Percentiles rank a stretch among this genome's conserved stretches.
These are phyloP conservation scores for Pelagomonas calceolata DNA, from an alignment of 108 stramenopile species.

Conservation along the genomic window DNA sequence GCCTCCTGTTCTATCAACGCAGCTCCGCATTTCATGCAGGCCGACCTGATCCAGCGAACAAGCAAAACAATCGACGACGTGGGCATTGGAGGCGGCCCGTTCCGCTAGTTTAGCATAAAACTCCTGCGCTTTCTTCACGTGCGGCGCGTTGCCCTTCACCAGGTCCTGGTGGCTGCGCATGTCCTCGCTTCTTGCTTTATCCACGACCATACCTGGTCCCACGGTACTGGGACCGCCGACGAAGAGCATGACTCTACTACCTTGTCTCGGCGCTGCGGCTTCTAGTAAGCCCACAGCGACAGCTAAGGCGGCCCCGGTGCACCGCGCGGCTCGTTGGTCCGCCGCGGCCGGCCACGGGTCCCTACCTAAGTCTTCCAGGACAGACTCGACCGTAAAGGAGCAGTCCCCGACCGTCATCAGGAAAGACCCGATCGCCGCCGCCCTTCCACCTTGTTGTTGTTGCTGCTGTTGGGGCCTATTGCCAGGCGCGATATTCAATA, in stretches of 20 bases:
- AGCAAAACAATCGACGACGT: slow-evolving; percentile 96
- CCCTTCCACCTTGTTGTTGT: slow-evolving; percentile 11
- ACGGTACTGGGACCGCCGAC: slow-evolving; percentile 89
- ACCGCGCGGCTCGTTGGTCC: slow-evolving; percentile 80
- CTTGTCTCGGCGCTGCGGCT: slow-evolving; percentile 73
- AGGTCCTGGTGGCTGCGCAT: slow-evolving; percentile 84
- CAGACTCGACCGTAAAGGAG: slow-evolving; percentile 74
- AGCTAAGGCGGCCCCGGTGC: slow-evolving; percentile 76
- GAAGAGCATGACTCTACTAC: slow-evolving; percentile 90
- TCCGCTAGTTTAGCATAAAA: slow-evolving; percentile 77
- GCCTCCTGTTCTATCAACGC: slow-evolving; percentile 89
- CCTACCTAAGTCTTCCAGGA: slow-evolving; percentile 86
- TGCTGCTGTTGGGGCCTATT: slow-evolving; percentile 21
- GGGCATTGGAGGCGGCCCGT: slow-evolving; percentile 40
- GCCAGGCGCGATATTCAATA: slow-evolving; percentile 54
- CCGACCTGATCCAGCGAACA: slow-evolving; percentile 97
- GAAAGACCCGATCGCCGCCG: slow-evolving; percentile 70
- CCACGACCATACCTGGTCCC: slow-evolving; percentile 86
- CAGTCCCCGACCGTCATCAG: slow-evolving; percentile 85
- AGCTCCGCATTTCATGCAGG: slow-evolving; percentile 82
- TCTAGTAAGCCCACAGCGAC: slow-evolving; percentile 81
- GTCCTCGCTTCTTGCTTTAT: slow-evolving; percentile 69
- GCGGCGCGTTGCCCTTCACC: slow-evolving; percentile 70
- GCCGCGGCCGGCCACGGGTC: slow-evolving; percentile 91
- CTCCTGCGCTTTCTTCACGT: slow-evolving; percentile 79